Base-by-base conservation (phyloP, 139 green algal genomes). In the Zygnema circumcarinatum region DNA sequence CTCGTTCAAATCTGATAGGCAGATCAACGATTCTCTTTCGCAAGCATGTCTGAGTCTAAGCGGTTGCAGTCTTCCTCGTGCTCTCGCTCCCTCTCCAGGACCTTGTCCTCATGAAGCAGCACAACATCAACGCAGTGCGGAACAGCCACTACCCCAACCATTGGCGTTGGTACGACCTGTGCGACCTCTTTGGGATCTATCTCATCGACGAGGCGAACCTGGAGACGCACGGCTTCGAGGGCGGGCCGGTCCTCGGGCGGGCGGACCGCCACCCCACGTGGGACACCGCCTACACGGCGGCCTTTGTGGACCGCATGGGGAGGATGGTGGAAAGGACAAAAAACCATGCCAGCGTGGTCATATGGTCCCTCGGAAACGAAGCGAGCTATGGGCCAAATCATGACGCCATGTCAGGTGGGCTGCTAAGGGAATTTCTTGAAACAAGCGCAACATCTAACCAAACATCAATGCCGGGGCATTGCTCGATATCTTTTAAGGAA, bases 171-270 rank as follows among this genome's bases (percentile, higher is more conserved):
- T 91, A 93, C 83, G 91, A 93, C 75, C 54, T 92, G 2, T 92
- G 88, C 80, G 91, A 92, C 56, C 56, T 89, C 32, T 81, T 91
- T 32, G 97, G 97, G 0, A 91, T 99, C 33, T 98, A 98, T 75
- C 87, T 98, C 1, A 90, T 99, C 32, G 97, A 99, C 73, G 97
- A 99, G 89, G 95, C 96, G 67, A 99, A 99, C 87, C 73, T 98
- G 25, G 97, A 99, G 92, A 99, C 96, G 0, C 97, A 99, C 85
- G 97, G 97, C 56, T 98, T 99, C 84, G 95, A 99, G 90, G 93
- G 95, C 0, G 40, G 47, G 20, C 80, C 87, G 35, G 75, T 74
- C 25, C 62, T 79, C 22, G 68, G 36, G 32, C 20, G 62, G 20
- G 35, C 32, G 29, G 16, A 87, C 1, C 72, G 33, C 22, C 90